These are phyloP conservation scores for Nakazawaea holstii DNA, from an alignment of 805 yeast genomes.

Conservation along the genomic window DNA sequence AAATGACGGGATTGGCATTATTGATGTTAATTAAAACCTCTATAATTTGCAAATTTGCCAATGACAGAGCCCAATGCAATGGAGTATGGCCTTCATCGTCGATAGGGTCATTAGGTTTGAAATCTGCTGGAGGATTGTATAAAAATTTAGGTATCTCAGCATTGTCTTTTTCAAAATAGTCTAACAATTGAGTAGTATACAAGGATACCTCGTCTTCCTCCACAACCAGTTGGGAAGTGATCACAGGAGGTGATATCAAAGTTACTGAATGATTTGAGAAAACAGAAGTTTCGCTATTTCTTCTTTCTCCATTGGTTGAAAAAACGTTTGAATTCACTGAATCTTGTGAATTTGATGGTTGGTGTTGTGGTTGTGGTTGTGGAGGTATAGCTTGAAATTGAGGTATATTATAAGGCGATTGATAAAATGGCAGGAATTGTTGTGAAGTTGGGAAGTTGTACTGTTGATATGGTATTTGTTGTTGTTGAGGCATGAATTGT, in stretches of 20 bases:
- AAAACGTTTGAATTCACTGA: slow-evolving; percentile 11
- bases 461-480: slow-evolving; percentile 17
- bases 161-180: slow-evolving; percentile 47
- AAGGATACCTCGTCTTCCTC: slow-evolving; percentile 32
- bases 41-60: slow-evolving; percentile 61
- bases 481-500: slow-evolving; percentile 14
- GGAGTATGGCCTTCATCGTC: slow-evolving; percentile 82
- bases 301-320: slow-evolving; percentile 20
- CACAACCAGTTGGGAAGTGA: slow-evolving; percentile 1
- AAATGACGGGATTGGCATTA: slow-evolving; percentile 54
- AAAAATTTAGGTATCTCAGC: slow-evolving; percentile 32
- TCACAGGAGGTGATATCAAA: slow-evolving; percentile 7
- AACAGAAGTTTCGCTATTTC: slow-evolving; percentile 35
- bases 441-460: slow-evolving; percentile 12
- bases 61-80: slow-evolving; percentile 81
- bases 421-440: slow-evolving; percentile 5
- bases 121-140: slow-evolving; percentile 53
- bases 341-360: slow-evolving; percentile 13
- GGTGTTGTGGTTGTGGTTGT: slow-evolving; percentile 18
- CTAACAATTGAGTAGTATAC: slow-evolving; percentile 36
- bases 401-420: neutral
- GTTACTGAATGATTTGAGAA: slow-evolving; percentile 29
- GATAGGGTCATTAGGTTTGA: slow-evolving; percentile 60
- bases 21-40: slow-evolving; percentile 48
- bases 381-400: slow-evolving; percentile 3